phyloP scores from a whole-genome alignment of 2,329 filamentous ascomycete genomes.

The Chalara sp. region DNA sequence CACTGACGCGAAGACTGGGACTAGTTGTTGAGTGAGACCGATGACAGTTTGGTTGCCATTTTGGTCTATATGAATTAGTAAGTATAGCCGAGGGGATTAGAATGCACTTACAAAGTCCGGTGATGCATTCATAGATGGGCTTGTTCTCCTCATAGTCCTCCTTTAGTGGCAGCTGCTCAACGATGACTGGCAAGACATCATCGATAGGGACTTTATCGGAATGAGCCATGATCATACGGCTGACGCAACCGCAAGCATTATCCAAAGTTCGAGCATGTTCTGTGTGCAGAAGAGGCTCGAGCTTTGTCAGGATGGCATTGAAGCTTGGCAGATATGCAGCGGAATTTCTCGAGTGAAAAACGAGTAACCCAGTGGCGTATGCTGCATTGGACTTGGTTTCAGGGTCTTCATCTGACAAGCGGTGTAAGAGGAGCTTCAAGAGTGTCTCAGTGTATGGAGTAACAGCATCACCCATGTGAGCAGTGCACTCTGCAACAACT shows the following conservation, averaged over 20 bases:
- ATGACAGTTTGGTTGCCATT: slow-evolving; percentile 62
- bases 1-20: slow-evolving; percentile 67
- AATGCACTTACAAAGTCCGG: slow-evolving; percentile 65
- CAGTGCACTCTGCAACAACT: slow-evolving; percentile 84
- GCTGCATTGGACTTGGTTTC: slow-evolving; percentile 95
- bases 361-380: slow-evolving; percentile 80
- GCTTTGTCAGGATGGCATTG: slow-evolving; percentile 70
- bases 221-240: slow-evolving; percentile 85
- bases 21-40: slow-evolving; percentile 61
- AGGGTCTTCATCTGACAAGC: slow-evolving; percentile 79
- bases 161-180: slow-evolving; percentile 75
- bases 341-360: slow-evolving; percentile 69
- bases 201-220: slow-evolving; percentile 74
- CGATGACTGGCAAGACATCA: slow-evolving; percentile 74
- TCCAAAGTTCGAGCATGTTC: slow-evolving; percentile 78
- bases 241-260: slow-evolving; percentile 87
- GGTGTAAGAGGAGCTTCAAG: slow-evolving; percentile 75
- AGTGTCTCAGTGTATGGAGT: slow-evolving; percentile 74
- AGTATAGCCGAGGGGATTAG: background rate
- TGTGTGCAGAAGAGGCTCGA: slow-evolving; percentile 77
- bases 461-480: slow-evolving; percentile 74
- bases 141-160: slow-evolving; percentile 97
- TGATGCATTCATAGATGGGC: slow-evolving; percentile 85
- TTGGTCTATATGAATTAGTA: slow-evolving; percentile 42
- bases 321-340: slow-evolving; percentile 69